Evolutionary conservation across 2,329 filamentous ascomycete genomes (phyloP).

Genomic region (Penicillium rolfsii): DNA sequence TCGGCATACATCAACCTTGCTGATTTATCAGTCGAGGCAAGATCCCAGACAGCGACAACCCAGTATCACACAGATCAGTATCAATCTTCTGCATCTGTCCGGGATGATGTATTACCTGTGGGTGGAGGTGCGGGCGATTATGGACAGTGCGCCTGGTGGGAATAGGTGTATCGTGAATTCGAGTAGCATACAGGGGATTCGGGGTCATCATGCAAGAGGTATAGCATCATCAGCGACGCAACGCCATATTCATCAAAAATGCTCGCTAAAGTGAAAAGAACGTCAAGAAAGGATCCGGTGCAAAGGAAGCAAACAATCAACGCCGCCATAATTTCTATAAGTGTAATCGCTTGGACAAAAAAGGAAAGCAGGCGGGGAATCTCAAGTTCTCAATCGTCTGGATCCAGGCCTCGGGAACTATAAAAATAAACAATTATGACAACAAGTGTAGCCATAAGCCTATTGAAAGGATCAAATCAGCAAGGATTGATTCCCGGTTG

Average conservation of each 20-base stretch:
- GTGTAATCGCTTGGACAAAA: slow-evolving; percentile 10
- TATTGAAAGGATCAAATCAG: slow-evolving; percentile 10
- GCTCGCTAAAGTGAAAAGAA: slow-evolving; percentile 2
- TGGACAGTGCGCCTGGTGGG: slow-evolving; percentile 18
- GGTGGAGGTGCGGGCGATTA: slow-evolving; percentile 52
- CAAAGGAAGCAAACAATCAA: not conserved
- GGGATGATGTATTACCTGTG: slow-evolving; percentile 57
- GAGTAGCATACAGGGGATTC: slow-evolving; percentile 47
- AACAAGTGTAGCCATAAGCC: slow-evolving; percentile 22
- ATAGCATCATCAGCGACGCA: not conserved
- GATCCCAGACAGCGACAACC: not conserved
- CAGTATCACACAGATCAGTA: not conserved
- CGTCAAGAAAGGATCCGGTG: not conserved
- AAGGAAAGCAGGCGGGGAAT: not conserved
- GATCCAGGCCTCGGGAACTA: no score
- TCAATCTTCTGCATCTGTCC: slow-evolving; percentile 45
- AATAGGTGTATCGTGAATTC: slow-evolving; percentile 62
- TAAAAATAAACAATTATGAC: not conserved
- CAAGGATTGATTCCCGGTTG: not conserved
- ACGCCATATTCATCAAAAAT: not conserved
- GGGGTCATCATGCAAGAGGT: slow-evolving; percentile 20
- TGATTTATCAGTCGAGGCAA: no score
- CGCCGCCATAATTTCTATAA: slow-evolving; percentile 8
- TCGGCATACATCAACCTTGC: not conserved
- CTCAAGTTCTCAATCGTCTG: not conserved